These are phyloP conservation scores for Didymosphaeria variabile DNA, from an alignment of 2,329 filamentous ascomycete genomes.

Conservation along the genomic window DNA sequence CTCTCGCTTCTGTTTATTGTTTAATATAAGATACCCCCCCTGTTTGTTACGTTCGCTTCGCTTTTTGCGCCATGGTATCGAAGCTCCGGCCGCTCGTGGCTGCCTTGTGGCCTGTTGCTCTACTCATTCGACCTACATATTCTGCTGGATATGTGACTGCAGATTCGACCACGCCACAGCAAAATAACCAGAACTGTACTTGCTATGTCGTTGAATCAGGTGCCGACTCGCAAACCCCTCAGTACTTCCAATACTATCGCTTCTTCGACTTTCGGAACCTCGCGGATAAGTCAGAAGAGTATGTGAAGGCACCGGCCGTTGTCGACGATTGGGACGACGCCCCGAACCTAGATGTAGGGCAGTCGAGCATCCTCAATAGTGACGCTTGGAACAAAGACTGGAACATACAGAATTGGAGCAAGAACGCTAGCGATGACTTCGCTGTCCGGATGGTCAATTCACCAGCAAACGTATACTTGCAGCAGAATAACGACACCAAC, in stretches of 20 bases:
- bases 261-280: slow-evolving; percentile 62
- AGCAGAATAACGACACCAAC: slow-evolving; percentile 36
- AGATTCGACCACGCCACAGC: slow-evolving; percentile 40
- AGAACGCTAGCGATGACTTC: slow-evolving; percentile 46
- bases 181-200: slow-evolving; percentile 52
- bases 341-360: slow-evolving; percentile 34
- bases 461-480: slow-evolving; percentile 57
- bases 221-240: slow-evolving; percentile 44
- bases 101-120: slow-evolving; percentile 36
- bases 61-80: slow-evolving; percentile 10
- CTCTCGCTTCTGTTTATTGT: slow-evolving; percentile 7
- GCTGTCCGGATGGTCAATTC: slow-evolving; percentile 58
- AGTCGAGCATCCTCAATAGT: slow-evolving; percentile 51
- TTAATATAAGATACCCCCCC: slow-evolving; percentile 8
- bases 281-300: slow-evolving; percentile 38
- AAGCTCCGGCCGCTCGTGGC: slow-evolving; percentile 28
- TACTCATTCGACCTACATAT: slow-evolving; percentile 33
- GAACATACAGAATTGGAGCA: slow-evolving; percentile 57
- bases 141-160: slow-evolving; percentile 40
- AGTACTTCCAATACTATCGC: slow-evolving; percentile 61
- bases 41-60: background rate
- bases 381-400: slow-evolving; percentile 49
- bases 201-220: slow-evolving; percentile 59
- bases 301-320: slow-evolving; percentile 33
- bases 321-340: slow-evolving; percentile 35